Conservation (phyloP, 306 rosid genomes). For the Astragalus membranaceus region DNA sequence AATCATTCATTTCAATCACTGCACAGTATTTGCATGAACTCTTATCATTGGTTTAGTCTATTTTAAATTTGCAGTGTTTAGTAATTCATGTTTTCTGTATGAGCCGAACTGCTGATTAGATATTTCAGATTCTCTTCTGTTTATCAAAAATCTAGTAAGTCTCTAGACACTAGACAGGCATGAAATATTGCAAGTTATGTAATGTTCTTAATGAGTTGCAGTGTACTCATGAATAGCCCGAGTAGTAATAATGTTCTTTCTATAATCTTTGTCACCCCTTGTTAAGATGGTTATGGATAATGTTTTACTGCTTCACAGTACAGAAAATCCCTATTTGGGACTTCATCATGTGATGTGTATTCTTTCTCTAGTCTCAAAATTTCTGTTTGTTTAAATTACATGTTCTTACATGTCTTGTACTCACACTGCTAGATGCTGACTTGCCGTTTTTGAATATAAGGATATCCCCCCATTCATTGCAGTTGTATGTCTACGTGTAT, state of each 20-base stretch:
- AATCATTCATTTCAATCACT: conserved; percentile 8
- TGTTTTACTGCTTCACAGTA: too few relatives aligned
- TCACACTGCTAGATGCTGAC: neutral
- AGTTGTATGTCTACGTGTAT: neutral
- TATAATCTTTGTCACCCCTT: too few relatives aligned
- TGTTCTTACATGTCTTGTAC: neutral
- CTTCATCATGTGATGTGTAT: too few relatives aligned
- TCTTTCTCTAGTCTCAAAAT: too few relatives aligned
- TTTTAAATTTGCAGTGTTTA: neutral
- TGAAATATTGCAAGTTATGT: too few relatives aligned
- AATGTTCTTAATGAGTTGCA: too few relatives aligned
- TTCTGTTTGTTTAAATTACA: neutral
- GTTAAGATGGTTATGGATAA: too few relatives aligned
- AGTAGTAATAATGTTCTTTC: too few relatives aligned
- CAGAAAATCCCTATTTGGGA: too few relatives aligned
- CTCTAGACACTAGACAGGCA: too few relatives aligned
- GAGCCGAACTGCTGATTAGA: neutral
- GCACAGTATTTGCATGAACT: neutral
- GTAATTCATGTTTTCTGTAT: neutral
- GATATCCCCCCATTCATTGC: neutral
- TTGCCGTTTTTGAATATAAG: neutral
- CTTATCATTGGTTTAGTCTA: neutral
- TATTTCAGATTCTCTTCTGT: neutral
- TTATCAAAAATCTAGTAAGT: neutral
- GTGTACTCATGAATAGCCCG: too few relatives aligned